Evolutionary conservation across 768 basidiomycete species (phyloP), one percentile per base, ranked within the genome.

Genomic region (Mycena capillaripes): DNA sequence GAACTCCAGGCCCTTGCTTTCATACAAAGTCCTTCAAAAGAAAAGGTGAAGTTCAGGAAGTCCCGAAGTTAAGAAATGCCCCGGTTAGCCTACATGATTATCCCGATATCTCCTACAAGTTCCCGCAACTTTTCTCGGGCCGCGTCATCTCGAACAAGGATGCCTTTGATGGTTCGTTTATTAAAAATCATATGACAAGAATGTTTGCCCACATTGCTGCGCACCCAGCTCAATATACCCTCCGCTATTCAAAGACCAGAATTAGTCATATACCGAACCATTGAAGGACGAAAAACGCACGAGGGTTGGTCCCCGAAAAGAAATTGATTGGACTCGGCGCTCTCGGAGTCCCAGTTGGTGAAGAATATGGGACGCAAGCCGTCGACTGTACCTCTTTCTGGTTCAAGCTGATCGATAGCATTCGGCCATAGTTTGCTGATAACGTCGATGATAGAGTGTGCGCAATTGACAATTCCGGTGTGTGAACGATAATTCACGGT

Each of bases 401-500:
- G 85, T 4, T 82, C 82, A 23, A 94, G 85, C 1, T 71, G 70
- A 76, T 94, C 93, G 29, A 94, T 92, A 0, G 91, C 82, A 74
- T 90, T 78, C 0, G 90, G 90, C 90, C 92, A 94, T 63, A 91
- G 91, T 10, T 75, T 76, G 9, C 82, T 86, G 14, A 94, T 89
- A 4, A 93, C 79, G 16, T 90, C 86, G 7, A 94, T 87, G 27
- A 94, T 80, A 0, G 87, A 88, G 63, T 89, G 88, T 0, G 93
- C 93, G 74, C 91, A 92, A 50, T 90, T 84, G 12, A 94, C 89
- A 42, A 94, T 94, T 1, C 93, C 93, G 0, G 86, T 86, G 76
- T 93, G 92, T 0, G 92, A 93, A 4, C 93, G 88, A 74, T 92
- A 93, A 75, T 94, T 94, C 56, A 86, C 81, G 0, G 86, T 80